A percentile compares a stretch with the other conserved stretches of the same genome.
phyloP scores from a whole-genome alignment of 306 rosid genomes.

The Fragaria ananassa region DNA sequence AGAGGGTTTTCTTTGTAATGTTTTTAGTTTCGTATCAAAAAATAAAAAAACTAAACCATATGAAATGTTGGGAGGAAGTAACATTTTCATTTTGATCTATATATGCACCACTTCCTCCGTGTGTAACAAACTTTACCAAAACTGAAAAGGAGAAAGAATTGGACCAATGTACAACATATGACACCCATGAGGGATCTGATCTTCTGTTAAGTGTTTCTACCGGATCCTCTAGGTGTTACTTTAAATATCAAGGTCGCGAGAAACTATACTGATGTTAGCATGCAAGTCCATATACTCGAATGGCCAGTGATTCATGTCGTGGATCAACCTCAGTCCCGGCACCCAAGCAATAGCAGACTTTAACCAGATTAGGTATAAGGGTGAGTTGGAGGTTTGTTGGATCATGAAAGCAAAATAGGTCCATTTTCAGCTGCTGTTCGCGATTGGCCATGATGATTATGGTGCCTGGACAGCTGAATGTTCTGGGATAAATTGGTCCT shows the following conservation, averaged over 20 bases:
- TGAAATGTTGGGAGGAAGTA: not conserved
- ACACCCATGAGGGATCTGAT: slow-evolving; percentile 26
- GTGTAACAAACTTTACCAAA: slow-evolving; percentile 26
- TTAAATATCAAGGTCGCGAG: not conserved
- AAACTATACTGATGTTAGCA: not conserved
- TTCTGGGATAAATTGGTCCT: slow-evolving; percentile 85
- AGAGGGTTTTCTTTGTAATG: too few species aligned
- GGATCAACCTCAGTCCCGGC: slow-evolving; percentile 10
- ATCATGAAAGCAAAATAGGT: slow-evolving; percentile 70
- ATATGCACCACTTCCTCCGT: slow-evolving; percentile 25
- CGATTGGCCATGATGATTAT: slow-evolving; percentile 55
- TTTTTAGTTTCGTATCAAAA: too few species aligned
- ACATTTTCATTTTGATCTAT: slow-evolving; percentile 19
- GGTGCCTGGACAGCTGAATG: slow-evolving; percentile 78
- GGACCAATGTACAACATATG: slow-evolving; percentile 43
- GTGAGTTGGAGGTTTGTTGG: not conserved
- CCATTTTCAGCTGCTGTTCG: slow-evolving; percentile 79
- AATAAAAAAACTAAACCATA: too few species aligned
- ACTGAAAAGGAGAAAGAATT: slow-evolving; percentile 18
- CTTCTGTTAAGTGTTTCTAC: slow-evolving; percentile 16
- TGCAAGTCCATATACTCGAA: not conserved
- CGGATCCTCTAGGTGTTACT: slow-evolving; percentile 7
- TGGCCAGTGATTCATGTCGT: not conserved
- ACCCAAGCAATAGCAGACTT: slow-evolving; percentile 15
- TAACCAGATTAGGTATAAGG: slow-evolving; percentile 14